phyloP scores from a whole-genome alignment of 2,329 filamentous ascomycete species.

The Coniella lustricola region DNA sequence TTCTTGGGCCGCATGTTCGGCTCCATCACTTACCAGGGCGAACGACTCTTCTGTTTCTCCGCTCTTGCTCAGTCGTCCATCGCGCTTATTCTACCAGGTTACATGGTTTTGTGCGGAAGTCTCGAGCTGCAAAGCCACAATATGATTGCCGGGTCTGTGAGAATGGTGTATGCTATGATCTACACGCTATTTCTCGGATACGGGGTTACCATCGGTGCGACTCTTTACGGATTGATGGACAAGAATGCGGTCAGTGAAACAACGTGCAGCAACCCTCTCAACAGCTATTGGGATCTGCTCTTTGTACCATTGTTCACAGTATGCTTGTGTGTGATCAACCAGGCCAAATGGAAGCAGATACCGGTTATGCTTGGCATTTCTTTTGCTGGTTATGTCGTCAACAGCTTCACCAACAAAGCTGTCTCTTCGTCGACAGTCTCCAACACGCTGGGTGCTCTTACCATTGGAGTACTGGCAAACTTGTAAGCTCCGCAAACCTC shows the following conservation, averaged over 20 bases:
- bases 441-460: conserved; percentile 70
- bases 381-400: conserved; percentile 66
- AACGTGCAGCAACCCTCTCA: conserved; percentile 35
- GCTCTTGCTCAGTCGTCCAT: conserved; percentile 67
- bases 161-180: conserved; percentile 68
- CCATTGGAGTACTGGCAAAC: conserved; percentile 71
- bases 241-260: conserved; percentile 40
- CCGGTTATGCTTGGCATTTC: conserved; percentile 72
- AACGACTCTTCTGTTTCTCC: conserved; percentile 60
- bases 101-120: conserved; percentile 51
- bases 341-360: conserved; percentile 71
- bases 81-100: conserved; percentile 65
- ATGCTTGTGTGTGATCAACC: conserved; percentile 55
- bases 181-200: conserved; percentile 68
- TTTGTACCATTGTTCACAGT: conserved; percentile 64
- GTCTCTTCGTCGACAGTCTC: conserved; percentile 65
- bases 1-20: conserved; percentile 64
- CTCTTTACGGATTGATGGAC: conserved; percentile 57
- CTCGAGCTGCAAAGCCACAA: conserved; percentile 64
- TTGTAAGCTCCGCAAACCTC: conserved; percentile 26
- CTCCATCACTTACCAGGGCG: conserved; percentile 47
- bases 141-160: conserved; percentile 63
- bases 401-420: conserved; percentile 65
- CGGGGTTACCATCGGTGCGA: conserved; percentile 61
- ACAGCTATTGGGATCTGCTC: conserved; percentile 42